Evolutionary conservation across 495 filamentous ascomycete species (phyloP).

Genomic region (Aspergillus biplanus): DNA sequence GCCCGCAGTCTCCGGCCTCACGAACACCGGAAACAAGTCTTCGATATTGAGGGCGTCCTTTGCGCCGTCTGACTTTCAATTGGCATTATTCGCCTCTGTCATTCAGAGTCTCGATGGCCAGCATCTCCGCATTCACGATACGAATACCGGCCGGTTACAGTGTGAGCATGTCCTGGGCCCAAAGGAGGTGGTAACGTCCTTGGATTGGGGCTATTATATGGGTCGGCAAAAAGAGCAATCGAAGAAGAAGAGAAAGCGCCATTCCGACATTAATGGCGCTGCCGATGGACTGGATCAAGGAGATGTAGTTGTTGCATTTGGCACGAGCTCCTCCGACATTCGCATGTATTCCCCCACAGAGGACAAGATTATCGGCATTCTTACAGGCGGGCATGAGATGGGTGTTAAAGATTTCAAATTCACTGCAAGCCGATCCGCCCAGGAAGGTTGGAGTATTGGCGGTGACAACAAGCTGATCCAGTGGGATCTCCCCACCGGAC

Average conservation of each 20-base stretch:
- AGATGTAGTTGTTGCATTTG: conserved; percentile 56
- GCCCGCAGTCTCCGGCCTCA: conserved; percentile 41
- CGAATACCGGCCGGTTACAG: conserved; percentile 57
- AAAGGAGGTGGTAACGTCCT: conserved; percentile 56
- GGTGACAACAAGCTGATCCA: conserved; percentile 63
- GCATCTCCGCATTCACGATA: conserved; percentile 63
- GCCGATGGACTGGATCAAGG: conserved; percentile 40
- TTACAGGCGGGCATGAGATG: conserved; percentile 55
- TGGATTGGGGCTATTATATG: conserved; percentile 59
- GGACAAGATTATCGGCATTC: conserved; percentile 51
- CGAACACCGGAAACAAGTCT: conserved; percentile 47
- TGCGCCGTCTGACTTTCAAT: conserved; percentile 57
- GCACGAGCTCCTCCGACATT: conserved; percentile 57
- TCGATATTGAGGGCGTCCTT: conserved; percentile 58
- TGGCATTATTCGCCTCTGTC: conserved; percentile 62
- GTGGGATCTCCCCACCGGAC: conserved; percentile 57
- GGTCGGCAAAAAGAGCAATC: conserved; percentile 39
- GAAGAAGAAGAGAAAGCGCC: conserved; percentile 63
- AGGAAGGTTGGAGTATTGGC: conserved; percentile 62
- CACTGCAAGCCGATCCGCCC: conserved; percentile 41
- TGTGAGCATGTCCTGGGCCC: conserved; percentile 58
- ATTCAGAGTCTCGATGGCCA: conserved; percentile 63
- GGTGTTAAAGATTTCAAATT: conserved; percentile 63
- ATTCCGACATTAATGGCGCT: conserved; percentile 48
- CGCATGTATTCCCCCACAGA: conserved; percentile 58